Base-by-base conservation (phyloP, 495 filamentous ascomycete genomes). In the Chaetomium tenue region DNA sequence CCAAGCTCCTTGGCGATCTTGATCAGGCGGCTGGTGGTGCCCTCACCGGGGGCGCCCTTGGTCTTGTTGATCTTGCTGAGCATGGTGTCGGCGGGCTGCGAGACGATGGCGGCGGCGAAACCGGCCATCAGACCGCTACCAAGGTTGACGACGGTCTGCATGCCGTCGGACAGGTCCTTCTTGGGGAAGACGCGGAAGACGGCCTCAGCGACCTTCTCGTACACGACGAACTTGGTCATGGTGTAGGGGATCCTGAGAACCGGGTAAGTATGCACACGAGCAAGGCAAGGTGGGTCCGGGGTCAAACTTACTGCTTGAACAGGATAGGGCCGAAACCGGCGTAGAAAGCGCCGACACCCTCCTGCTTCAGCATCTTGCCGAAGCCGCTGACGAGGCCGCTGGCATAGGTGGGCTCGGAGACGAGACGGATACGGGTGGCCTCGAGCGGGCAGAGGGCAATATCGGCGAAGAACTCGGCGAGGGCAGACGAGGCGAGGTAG, bases 51-150 rank as follows among this genome's bases (percentile, higher is more conserved):
- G 53, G 88, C 82, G 78, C 94, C 94, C 81, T 91, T 91, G 79
- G 92, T 96, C 91, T 98, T 98, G 91, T 98, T 98, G 87, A 98
- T 98, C 88, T 98, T 98, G 83, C 84, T 89, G 71, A 98, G 88
- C 94, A 98, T 98, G 74, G 94, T 98, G 79, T 98, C 94, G 75
- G 94, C 94, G 71, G 94, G 93, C 82, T 98, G 94, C 52, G 94
- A 98, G 72, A 98, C 88, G 76, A 97, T 71, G 74, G 94, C 94
- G 68, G 94, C 94, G 66, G 94, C 93, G 82, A 98, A 93, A 90
- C 94, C 93, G 74, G 94, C 94, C 71, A 97, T 86, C 70, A 98
- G 87, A 89, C 94, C 94, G 72, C 89, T 89, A 66, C 93, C 93
- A 63, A 98, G 86, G 86, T 98, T 98, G 83, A 93, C 86, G 76